A percentile compares a stretch with the other conserved stretches of the same genome.
Evolutionary conservation across 371 early-diverging fungal species (phyloP).

Genomic region (Racocetra persica): DNA sequence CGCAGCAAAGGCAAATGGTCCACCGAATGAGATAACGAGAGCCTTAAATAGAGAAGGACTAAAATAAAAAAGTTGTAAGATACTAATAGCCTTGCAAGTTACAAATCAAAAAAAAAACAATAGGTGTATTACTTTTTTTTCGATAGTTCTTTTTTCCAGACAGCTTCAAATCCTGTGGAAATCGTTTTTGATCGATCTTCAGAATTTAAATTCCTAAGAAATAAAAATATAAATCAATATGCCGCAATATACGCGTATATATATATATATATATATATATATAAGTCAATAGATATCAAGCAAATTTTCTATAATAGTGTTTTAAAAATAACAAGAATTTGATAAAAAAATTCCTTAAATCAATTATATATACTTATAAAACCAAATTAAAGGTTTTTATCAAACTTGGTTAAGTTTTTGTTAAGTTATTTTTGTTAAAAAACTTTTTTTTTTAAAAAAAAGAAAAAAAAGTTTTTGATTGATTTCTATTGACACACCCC

Average conservation of each 20-base stretch:
- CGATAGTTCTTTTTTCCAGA: conserved; percentile 73
- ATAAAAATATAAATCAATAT: conserved; percentile 40
- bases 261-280: neutral
- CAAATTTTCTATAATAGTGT: too few relatives aligned
- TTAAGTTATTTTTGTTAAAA: too few relatives aligned
- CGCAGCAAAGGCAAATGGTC: conserved; percentile 72
- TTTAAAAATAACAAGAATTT: too few relatives aligned
- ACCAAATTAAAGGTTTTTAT: too few relatives aligned
- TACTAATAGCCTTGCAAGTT: neutral
- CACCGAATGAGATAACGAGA: conserved; percentile 69
- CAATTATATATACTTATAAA: too few relatives aligned
- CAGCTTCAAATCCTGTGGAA: conserved; percentile 68
- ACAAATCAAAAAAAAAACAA: neutral
- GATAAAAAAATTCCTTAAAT: too few relatives aligned
- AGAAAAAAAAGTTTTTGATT: too few relatives aligned
- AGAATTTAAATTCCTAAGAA: conserved; percentile 52
- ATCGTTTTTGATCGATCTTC: conserved; percentile 72
- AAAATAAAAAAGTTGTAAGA: too few relatives aligned
- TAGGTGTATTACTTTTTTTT: conserved; percentile 56
- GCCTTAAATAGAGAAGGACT: conserved; percentile 78
- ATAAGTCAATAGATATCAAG: too few relatives aligned
- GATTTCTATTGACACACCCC: too few relatives aligned
- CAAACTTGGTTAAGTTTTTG: too few relatives aligned
- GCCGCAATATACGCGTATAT: neutral
- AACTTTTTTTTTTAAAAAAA: too few relatives aligned